A percentile compares a stretch with the other conserved stretches of the same genome.
These are phyloP conservation scores for Eucalyptus dawsonii DNA, from an alignment of 345 rosid species.

Conservation along the genomic window DNA sequence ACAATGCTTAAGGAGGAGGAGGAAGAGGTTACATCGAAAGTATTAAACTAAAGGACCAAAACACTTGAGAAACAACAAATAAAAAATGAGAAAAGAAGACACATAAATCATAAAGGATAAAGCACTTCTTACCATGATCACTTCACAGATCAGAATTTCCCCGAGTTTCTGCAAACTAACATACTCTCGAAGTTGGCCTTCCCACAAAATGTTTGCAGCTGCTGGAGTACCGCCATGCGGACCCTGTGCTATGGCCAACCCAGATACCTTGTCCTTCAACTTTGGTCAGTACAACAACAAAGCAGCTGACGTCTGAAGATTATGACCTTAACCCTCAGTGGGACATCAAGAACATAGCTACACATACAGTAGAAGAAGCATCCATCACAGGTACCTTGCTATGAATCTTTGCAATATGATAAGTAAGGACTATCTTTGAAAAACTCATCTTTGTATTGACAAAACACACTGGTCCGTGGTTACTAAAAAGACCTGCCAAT, in stretches of 20 bases:
- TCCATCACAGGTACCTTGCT: constrained; percentile 50
- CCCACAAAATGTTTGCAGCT: constrained; percentile 82
- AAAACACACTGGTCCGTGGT: constrained; percentile 93
- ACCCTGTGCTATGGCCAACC: constrained; percentile 82
- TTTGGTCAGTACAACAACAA: background rate
- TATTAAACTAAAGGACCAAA: background rate
- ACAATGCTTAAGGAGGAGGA: background rate
- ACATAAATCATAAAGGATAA: background rate
- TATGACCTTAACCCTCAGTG: constrained; percentile 1
- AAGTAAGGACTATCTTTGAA: constrained; percentile 81
- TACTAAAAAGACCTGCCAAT: constrained; percentile 85
- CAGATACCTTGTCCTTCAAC: constrained; percentile 90
- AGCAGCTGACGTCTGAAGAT: constrained; percentile 30
- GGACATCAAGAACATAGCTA: background rate
- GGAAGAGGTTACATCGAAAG: background rate
- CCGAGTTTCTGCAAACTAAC: constrained; percentile 58
- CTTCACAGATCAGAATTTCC: constrained; percentile 85
- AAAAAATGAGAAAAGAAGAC: background rate
- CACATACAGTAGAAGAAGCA: background rate
- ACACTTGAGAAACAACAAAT: background rate
- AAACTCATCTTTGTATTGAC: constrained; percentile 67
- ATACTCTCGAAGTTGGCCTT: constrained; percentile 92
- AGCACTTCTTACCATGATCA: constrained; percentile 50
- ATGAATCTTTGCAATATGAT: constrained; percentile 98
- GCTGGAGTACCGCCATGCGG: constrained; percentile 87